Conservation (phyloP, 139 green algal species). For the Chlamydomonas schloesseri region DNA sequence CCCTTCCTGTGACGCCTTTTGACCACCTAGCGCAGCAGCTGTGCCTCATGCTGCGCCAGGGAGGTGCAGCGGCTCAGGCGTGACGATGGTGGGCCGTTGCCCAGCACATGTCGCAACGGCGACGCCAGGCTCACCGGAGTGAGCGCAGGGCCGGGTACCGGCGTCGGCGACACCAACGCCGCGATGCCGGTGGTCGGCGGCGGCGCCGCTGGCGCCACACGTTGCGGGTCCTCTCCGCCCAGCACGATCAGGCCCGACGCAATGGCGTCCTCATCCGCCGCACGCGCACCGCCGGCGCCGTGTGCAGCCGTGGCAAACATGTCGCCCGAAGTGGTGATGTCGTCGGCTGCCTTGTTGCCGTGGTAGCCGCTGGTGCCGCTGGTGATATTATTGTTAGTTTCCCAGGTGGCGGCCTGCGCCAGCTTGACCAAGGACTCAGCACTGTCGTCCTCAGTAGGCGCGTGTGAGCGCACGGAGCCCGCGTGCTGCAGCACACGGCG, state of each 20-base stretch:
- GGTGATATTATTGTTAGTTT: too few species aligned
- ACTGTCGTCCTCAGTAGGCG: slow-evolving; percentile 20
- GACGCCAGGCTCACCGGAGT: not conserved
- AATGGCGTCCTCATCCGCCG: not conserved
- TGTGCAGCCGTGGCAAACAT: not conserved
- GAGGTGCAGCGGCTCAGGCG: slow-evolving; percentile 26
- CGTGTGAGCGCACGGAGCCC: slow-evolving; percentile 14
- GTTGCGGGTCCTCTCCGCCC: too few species aligned
- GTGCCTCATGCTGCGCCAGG: not conserved
- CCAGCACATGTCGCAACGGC: not conserved
- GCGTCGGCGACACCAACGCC: not conserved
- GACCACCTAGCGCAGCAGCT: too few species aligned
- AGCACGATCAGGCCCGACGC: not conserved
- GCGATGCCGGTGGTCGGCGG: not conserved
- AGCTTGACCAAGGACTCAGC: slow-evolving; percentile 16
- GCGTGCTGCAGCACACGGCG: slow-evolving; percentile 18
- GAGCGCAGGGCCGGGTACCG: too few species aligned
- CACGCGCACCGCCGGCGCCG: not conserved
- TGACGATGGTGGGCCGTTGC: not conserved
- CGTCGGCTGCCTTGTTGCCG: not conserved
- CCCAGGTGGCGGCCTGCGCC: not conserved
- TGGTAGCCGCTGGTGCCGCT: too few species aligned
- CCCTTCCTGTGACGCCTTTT: too few species aligned
- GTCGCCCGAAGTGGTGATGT: not conserved
- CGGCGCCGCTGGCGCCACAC: too few species aligned